A percentile compares a stretch with the other conserved stretches of the same genome.
Conservation (phyloP, 78 protist species). For the Salpingoeca rosetta region DNA sequence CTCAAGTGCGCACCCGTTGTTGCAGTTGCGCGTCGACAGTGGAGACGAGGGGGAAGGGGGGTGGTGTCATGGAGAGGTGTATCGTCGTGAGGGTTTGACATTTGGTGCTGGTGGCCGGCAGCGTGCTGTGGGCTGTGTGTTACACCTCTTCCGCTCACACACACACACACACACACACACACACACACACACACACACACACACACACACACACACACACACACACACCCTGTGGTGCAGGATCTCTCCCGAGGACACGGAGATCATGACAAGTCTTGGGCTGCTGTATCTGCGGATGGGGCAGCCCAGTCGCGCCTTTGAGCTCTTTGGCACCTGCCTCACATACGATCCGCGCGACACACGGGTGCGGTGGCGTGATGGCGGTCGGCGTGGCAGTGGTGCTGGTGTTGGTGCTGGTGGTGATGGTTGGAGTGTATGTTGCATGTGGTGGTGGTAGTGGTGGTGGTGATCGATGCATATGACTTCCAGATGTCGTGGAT, state of each 20-base stretch:
- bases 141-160: too few species aligned
- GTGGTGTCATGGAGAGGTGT: too few species aligned
- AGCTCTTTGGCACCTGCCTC: slow-evolving; percentile 55
- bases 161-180: too few species aligned
- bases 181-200: too few species aligned
- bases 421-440: not conserved
- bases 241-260: slow-evolving; percentile 73
- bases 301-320: slow-evolving; percentile 55
- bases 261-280: slow-evolving; percentile 61
- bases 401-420: not conserved
- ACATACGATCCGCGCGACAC: slow-evolving; percentile 58
- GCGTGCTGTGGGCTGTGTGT: too few species aligned
- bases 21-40: too few species aligned
- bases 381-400: not conserved
- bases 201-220: too few species aligned
- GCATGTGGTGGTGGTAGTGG: not conserved
- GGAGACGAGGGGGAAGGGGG: too few species aligned
- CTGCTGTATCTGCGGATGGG: slow-evolving; percentile 47
- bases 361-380: not conserved
- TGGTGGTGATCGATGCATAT: not conserved
- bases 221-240: too few species aligned
- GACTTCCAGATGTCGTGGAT: not conserved
- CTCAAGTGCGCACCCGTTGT: too few species aligned
- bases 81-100: too few species aligned
- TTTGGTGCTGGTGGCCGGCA: too few species aligned